Conservation (phyloP, 805 yeast species). For the Metschnikowia kofuensis region DNA sequence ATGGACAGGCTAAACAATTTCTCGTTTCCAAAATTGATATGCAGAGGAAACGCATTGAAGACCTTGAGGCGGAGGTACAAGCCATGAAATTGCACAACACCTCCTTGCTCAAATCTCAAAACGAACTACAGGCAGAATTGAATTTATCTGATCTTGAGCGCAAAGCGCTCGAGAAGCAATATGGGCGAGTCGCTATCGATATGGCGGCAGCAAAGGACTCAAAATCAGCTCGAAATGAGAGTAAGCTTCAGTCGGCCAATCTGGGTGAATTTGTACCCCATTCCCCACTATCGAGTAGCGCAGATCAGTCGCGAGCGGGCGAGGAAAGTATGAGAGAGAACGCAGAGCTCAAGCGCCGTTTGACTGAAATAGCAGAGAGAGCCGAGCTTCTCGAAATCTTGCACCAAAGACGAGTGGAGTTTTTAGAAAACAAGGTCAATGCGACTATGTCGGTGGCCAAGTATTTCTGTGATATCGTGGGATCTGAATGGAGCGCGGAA, state of each 20-base stretch:
- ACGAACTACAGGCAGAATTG: neutral
- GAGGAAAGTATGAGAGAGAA: conserved; percentile 4
- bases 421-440: conserved; percentile 9
- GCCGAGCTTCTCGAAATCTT: conserved; percentile 6
- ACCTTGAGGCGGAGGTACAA: conserved; percentile 12
- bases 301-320: no score
- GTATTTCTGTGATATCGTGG: conserved; percentile 3
- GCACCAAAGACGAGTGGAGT: conserved; percentile 8
- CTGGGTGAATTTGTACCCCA: no score
- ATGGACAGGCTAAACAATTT: conserved; percentile 6
- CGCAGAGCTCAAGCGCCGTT: conserved; percentile 1
- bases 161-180: neutral
- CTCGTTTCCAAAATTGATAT: conserved; percentile 12
- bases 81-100: conserved; percentile 9
- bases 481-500: neutral
- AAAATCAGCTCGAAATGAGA: no score
- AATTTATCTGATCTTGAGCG: neutral
- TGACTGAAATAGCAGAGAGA: conserved; percentile 8
- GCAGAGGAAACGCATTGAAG: conserved; percentile 13
- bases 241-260: no score
- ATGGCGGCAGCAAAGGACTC: neutral
- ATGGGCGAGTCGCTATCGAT: neutral
- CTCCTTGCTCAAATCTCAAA: conserved; percentile 2
- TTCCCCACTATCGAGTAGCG: no score
- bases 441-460: conserved; percentile 9